Evolutionary conservation across 768 basidiomycete genomes (phyloP), one percentile per base, ranked within the genome.

Genomic region (Favolaschia claudopus): DNA sequence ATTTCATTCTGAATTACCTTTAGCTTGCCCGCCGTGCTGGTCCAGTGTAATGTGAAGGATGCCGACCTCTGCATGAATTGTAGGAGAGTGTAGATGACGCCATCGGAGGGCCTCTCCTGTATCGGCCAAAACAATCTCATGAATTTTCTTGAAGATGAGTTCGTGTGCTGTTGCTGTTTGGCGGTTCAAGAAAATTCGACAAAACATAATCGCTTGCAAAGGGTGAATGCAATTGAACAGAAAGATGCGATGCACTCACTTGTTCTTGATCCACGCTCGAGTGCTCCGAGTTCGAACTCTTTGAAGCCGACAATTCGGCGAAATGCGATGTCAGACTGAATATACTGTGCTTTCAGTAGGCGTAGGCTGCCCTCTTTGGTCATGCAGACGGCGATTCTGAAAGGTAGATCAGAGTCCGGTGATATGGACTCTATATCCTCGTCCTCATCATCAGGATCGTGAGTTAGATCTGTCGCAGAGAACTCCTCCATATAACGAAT

Each of bases 251-350:
- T 15, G 31, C 32, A 34, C 57, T 27, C 40, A 58, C 55, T 28
- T 8, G 50, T 58, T 4, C 38, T 33, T 3, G 40, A 33, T 6
- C 55, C 25, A 2, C 28, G 38, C 32, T 63, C 58, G 9, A 31
- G 22, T 19, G 45, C 42, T 0, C 34, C 53, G 10, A 61, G 53
- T 43, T 71, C 67, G 53, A 75, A 72, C 37, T 74, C 67, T 14
- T 68, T 55, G 34, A 67, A 74, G 1, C 72, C 69, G 2, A 62
- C 60, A 5, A 73, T 55, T 8, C 68, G 54, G 24, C 70, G 70
- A 62, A 71, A 73, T 1, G 55, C 62, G 24, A 73, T 74, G 52
- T 74, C 66, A 24, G 69, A 68, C 51, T 74, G 70, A 9, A 71
- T 17, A 43, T 67, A 72, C 20, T 69, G 65, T 2, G 66, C 63